phyloP scores from a whole-genome alignment of 75 land plant genomes.

The Larix kaempferi region DNA sequence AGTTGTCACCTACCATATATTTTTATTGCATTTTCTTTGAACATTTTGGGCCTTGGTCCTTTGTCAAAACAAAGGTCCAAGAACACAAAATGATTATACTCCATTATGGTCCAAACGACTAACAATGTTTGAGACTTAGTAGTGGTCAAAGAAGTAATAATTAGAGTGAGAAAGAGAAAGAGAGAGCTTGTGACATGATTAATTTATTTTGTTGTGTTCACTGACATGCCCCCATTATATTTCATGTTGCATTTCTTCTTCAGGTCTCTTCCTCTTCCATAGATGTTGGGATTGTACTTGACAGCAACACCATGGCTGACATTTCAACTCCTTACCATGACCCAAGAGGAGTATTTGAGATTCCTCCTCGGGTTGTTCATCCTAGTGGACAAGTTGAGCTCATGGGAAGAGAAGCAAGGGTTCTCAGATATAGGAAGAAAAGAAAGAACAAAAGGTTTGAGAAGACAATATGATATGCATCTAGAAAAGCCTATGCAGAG shows the following conservation, averaged over 20 bases:
- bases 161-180: no score
- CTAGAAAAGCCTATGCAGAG: conserved; percentile 89
- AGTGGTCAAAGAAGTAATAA: no score
- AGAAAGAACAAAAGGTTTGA: conserved; percentile 81
- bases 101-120: no score
- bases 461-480: conserved; percentile 90
- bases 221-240: no score
- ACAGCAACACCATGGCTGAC: conserved; percentile 41
- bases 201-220: no score
- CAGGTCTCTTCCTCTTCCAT: conserved; percentile 57
- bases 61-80: no score
- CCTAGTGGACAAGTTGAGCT: conserved; percentile 15
- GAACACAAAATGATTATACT: no score
- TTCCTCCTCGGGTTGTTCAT: conserved; percentile 10
- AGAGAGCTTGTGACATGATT: no score
- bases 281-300: conserved; percentile 75
- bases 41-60: no score
- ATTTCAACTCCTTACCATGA: conserved; percentile 26
- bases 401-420: conserved; percentile 77
- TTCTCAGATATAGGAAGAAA: conserved; percentile 85
- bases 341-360: not conserved
- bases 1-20: no score
- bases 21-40: no score
- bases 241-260: not conserved
- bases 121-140: no score